Conservation (phyloP, 2,329 filamentous ascomycete species). For the Clonostachys rhizophaga region DNA sequence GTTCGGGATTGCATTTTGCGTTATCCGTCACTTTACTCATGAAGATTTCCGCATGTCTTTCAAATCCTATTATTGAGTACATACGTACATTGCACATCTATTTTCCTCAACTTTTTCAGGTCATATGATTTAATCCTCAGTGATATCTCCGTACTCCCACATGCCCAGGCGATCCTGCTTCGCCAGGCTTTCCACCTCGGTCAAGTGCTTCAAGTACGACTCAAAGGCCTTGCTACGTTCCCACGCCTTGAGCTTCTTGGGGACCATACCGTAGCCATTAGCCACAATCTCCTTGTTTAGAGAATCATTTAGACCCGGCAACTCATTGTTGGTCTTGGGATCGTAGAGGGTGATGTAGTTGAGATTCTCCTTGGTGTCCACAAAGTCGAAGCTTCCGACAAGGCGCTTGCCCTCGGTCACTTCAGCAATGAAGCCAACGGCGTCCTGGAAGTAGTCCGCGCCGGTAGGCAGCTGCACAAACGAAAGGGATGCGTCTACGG, state of each 20-base stretch:
- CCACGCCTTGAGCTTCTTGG: slow-evolving; percentile 87
- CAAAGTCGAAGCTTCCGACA: slow-evolving; percentile 86
- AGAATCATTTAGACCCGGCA: slow-evolving; percentile 63
- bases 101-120: no score
- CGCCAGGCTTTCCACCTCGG: slow-evolving; percentile 69
- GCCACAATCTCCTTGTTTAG: slow-evolving; percentile 84
- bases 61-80: no score
- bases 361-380: slow-evolving; percentile 72
- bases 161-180: slow-evolving; percentile 80
- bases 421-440: slow-evolving; percentile 70
- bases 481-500: slow-evolving; percentile 79
- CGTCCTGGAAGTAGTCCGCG: slow-evolving; percentile 78
- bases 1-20: no score
- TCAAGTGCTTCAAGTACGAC: slow-evolving; percentile 67
- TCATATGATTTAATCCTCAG: slow-evolving; percentile 64
- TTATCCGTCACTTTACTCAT: no score
- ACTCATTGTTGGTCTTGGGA: slow-evolving; percentile 53
- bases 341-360: slow-evolving; percentile 89
- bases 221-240: slow-evolving; percentile 69
- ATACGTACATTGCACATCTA: no score
- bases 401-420: slow-evolving; percentile 71
- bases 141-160: slow-evolving; percentile 98
- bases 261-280: slow-evolving; percentile 85
- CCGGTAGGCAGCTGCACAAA: slow-evolving; percentile 84
- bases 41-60: no score